Evolutionary conservation across 2,329 filamentous ascomycete genomes (phyloP).

Genomic region (Emmonsiellopsis sp.): DNA sequence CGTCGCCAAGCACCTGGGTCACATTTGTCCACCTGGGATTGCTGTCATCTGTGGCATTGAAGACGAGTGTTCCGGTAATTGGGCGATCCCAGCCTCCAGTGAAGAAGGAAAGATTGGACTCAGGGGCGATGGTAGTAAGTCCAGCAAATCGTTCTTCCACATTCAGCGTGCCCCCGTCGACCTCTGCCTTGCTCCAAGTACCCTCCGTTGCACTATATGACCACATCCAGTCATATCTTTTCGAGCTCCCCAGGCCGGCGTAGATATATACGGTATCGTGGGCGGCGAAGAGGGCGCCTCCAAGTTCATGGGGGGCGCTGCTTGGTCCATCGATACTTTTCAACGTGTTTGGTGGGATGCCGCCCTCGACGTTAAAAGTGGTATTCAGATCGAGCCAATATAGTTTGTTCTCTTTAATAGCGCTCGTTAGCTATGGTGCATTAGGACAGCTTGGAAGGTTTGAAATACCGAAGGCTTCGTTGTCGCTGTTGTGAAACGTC

Average conservation of each 20-base stretch:
- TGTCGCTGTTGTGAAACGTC: slow-evolving; percentile 1
- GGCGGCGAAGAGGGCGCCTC: slow-evolving; percentile 1
- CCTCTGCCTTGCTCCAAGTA: not conserved
- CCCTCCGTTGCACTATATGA: not conserved
- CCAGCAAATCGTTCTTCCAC: not conserved
- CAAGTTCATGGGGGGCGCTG: not conserved
- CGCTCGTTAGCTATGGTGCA: not conserved
- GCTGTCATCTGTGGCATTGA: not conserved
- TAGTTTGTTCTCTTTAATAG: not conserved
- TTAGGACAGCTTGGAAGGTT: not conserved
- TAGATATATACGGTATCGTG: slow-evolving; percentile 3
- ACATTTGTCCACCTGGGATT: slow-evolving; percentile 1
- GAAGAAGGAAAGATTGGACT: slow-evolving; percentile 4
- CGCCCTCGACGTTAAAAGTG: slow-evolving; percentile 2
- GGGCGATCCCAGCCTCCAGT: not conserved
- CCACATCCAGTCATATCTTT: slow-evolving; percentile 5
- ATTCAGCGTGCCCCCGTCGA: slow-evolving; percentile 1
- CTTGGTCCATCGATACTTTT: not conserved
- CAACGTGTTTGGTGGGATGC: not conserved
- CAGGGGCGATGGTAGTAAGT: not conserved
- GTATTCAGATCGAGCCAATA: slow-evolving; percentile 4
- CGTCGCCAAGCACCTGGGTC: not conserved
- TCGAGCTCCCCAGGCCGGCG: not conserved
- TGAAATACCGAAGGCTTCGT: slow-evolving; percentile 2
- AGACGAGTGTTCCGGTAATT: slow-evolving; percentile 1